Evolutionary conservation across 345 rosid genomes (phyloP), one percentile per base, ranked within the genome.

Genomic region (Camelina sativa): DNA sequence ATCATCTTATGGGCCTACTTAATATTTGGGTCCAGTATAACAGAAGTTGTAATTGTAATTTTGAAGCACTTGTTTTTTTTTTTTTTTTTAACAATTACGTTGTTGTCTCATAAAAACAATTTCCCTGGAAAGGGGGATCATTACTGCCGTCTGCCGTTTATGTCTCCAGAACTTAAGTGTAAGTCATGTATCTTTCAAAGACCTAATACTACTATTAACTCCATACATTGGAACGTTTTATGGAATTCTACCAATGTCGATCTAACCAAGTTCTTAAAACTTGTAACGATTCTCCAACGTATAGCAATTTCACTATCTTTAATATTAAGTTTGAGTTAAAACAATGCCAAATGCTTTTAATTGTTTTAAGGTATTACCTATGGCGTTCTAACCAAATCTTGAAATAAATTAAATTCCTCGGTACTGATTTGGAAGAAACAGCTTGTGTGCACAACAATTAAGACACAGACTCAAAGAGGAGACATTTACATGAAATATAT

Each of bases 401-500:
- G 46, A 58, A 6, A 28, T 28, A 28, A 44, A 58, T 57, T 57
- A 44, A 70, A 19, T 46, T 44, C n/a, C n/a, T 28, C 4, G 34
- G 34, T 69, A 46, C 65, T 70, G 65, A 43, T 44, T 8, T 46
- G 44, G 65, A 59, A 19, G 41, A 59, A 43, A 70, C 43, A 58
- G 20, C 55, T 57, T 11, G 65, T 69, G 65, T 20, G 34, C 55
- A 56, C 64, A 57, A 67, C 10, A 40, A 62, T 25, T 52, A 41
- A 40, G 62, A 55, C 25, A 55, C 16, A 25, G 57, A 55, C 41
- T 46, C 60, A 57, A 66, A 66, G 67, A 40, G 61, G 4, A 54
- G 4, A 67, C 67, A 67, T 67, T 75, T 75, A 67, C 67, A 50
- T 75, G 78, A 67, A 55, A 74, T 65, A 46, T 65, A 66, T 46